Evolutionary conservation across 2,329 filamentous ascomycete genomes (phyloP).

Genomic region (Talaromyces atroroseus): DNA sequence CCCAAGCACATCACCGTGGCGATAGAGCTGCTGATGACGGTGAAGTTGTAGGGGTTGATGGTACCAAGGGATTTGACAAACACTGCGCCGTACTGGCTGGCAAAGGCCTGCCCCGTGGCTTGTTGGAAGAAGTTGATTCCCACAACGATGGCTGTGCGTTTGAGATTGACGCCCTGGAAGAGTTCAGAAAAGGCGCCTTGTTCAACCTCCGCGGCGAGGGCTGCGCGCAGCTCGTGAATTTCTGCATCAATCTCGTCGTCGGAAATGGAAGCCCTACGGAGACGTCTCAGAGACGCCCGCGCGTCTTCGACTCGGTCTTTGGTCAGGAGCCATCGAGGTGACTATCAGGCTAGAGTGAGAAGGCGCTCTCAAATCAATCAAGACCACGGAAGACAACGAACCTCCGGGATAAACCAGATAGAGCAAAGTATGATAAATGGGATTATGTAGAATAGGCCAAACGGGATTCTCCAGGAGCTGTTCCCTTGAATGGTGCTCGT

Average conservation of each 20-base stretch:
- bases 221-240: background rate
- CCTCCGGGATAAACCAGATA: conserved; percentile 2
- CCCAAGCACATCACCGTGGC: background rate
- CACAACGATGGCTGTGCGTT: background rate
- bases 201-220: background rate
- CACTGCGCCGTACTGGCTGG: conserved; percentile 9
- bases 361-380: no score
- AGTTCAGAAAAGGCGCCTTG: background rate
- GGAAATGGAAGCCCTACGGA: background rate
- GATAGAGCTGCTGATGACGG: conserved; percentile 14
- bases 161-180: background rate
- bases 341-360: conserved; percentile 44
- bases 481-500: background rate
- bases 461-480: background rate
- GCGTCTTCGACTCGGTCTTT: background rate
- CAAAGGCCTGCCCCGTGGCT: background rate
- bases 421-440: background rate
- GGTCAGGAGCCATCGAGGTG: background rate
- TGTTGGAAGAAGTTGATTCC: background rate
- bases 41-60: conserved; percentile 19
- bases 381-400: conserved; percentile 22
- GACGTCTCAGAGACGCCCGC: background rate
- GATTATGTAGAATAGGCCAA: background rate
- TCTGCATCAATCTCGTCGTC: background rate
- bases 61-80: conserved; percentile 19